A percentile compares a stretch with the other conserved stretches of the same genome.
Conservation (phyloP, 2,329 filamentous ascomycete genomes). For the Phialemoniopsis sp. region DNA sequence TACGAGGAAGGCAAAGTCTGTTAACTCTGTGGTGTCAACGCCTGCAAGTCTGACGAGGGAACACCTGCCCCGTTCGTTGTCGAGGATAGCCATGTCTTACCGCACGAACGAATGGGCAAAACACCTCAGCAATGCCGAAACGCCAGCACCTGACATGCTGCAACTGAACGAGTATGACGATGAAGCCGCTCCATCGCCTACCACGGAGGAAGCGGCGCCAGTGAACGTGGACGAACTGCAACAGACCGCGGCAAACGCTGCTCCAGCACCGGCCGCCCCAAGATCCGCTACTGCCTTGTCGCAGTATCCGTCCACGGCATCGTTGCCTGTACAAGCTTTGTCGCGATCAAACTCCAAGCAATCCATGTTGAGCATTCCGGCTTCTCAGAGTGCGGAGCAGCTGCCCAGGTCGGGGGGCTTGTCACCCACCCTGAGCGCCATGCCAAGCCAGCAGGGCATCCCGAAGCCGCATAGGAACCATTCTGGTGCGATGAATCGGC, state of each 20-base stretch:
- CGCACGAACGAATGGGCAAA: conserved; percentile 97
- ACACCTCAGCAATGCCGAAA: conserved; percentile 74
- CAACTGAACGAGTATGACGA: conserved; percentile 35
- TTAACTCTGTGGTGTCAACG: conserved; percentile 34
- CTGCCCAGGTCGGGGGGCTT: no score
- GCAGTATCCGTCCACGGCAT: conserved; percentile 9
- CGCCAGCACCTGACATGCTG: conserved; percentile 61
- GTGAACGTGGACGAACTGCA: conserved; percentile 62
- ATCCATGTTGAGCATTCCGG: conserved; percentile 2
- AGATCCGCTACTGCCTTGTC: conserved; percentile 21
- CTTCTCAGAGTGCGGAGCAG: no score
- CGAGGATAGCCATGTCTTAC: conserved; percentile 75
- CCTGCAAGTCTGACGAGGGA: conserved; percentile 51
- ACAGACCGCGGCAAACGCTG: conserved; percentile 53
- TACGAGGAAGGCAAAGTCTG: conserved; percentile 4
- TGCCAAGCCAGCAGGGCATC: no score
- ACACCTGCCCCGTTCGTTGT: conserved; percentile 65
- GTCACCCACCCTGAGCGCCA: no score
- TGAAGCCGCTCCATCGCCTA: neutral
- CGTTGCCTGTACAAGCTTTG: conserved; percentile 4
- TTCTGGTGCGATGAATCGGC: conserved; percentile 13
- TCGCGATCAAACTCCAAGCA: conserved; percentile 15
- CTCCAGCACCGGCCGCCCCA: conserved; percentile 30
- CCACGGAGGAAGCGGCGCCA: conserved; percentile 50
- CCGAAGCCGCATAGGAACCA: conserved; percentile 13